A percentile compares a stretch with the other conserved stretches of the same genome.
These are phyloP conservation scores for Cryptococcus sp. DNA, from an alignment of 1,284 basidiomycete species.

Conservation along the genomic window DNA sequence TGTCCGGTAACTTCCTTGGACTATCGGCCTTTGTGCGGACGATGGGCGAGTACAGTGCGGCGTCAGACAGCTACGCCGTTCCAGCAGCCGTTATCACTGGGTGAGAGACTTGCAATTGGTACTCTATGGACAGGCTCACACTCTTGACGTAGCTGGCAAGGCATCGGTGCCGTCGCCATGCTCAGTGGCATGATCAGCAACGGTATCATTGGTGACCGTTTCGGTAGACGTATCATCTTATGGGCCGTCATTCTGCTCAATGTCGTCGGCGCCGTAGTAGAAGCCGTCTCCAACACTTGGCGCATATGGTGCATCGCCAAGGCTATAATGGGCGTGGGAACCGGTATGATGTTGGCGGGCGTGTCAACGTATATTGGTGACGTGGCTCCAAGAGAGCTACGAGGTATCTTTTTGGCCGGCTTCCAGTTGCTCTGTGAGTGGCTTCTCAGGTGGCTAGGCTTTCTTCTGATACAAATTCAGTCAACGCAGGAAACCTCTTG, in stretches of 20 bases:
- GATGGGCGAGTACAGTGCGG: too few relatives aligned
- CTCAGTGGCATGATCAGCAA: too few relatives aligned
- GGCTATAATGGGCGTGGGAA: slow-evolving; percentile 25
- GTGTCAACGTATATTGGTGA: slow-evolving; percentile 25
- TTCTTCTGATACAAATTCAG: neutral
- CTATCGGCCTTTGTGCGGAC: neutral
- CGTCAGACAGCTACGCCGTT: too few relatives aligned
- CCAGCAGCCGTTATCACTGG: too few relatives aligned
- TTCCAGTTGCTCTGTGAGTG: slow-evolving; percentile 11
- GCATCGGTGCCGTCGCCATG: too few relatives aligned
- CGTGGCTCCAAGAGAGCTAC: slow-evolving; percentile 24
- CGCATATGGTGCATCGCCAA: slow-evolving; percentile 21
- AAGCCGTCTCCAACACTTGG: slow-evolving; percentile 21
- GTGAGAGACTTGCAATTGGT: too few relatives aligned
- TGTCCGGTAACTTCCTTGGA: neutral
- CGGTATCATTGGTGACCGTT: too few relatives aligned
- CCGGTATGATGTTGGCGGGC: slow-evolving; percentile 15
- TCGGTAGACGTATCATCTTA: neutral
- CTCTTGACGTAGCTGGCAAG: too few relatives aligned
- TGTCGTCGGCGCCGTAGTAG: slow-evolving; percentile 18
- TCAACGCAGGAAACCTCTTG: neutral
- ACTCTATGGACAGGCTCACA: too few relatives aligned
- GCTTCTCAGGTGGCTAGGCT: too few relatives aligned
- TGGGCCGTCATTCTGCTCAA: neutral
- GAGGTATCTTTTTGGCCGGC: slow-evolving; percentile 13